Percentiles rank a stretch among this genome's conserved stretches.
phyloP scores from a whole-genome alignment of 2,329 filamentous ascomycete species.

The Myrmaecium sp. region DNA sequence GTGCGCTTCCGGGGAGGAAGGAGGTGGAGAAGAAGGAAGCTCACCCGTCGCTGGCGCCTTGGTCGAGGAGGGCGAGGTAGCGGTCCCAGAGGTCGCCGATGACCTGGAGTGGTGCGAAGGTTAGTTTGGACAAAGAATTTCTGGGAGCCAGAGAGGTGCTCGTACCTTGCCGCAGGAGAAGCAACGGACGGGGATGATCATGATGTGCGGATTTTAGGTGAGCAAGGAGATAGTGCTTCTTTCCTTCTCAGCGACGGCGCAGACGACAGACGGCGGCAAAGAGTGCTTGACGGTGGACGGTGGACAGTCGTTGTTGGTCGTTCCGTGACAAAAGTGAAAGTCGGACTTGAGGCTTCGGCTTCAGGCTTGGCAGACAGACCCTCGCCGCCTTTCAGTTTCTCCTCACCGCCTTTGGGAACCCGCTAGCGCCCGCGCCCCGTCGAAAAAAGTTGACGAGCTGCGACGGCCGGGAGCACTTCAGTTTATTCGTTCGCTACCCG shows the following conservation, averaged over 20 bases:
- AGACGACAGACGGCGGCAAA: constrained; percentile 4
- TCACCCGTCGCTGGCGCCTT: constrained; percentile 25
- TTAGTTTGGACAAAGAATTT: too few species aligned
- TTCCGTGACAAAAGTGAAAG: neutral
- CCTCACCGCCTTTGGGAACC: too few species aligned
- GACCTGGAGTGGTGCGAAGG: constrained; percentile 48
- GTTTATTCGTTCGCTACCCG: too few species aligned
- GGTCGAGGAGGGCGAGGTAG: constrained; percentile 76
- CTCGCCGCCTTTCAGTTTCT: too few species aligned
- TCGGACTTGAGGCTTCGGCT: neutral
- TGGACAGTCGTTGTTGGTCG: constrained; percentile 2
- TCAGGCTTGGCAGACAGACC: too few species aligned
- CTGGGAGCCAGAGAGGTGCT: constrained; percentile 4
- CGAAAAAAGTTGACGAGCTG: too few species aligned
- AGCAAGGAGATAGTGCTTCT: too few species aligned
- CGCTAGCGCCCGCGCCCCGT: too few species aligned
- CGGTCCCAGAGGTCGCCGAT: constrained; percentile 95
- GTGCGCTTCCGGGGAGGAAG: neutral
- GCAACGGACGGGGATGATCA: constrained; percentile 98
- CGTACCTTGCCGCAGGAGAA: constrained; percentile 97
- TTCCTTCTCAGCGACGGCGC: constrained; percentile 9
- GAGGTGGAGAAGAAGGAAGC: constrained; percentile 2
- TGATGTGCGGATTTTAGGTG: constrained; percentile 30
- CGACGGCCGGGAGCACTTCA: too few species aligned
- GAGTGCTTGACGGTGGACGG: constrained; percentile 6